A percentile compares a stretch with the other conserved stretches of the same genome.
Conservation (phyloP, 495 filamentous ascomycete genomes). For the Aspergillus diversus region DNA sequence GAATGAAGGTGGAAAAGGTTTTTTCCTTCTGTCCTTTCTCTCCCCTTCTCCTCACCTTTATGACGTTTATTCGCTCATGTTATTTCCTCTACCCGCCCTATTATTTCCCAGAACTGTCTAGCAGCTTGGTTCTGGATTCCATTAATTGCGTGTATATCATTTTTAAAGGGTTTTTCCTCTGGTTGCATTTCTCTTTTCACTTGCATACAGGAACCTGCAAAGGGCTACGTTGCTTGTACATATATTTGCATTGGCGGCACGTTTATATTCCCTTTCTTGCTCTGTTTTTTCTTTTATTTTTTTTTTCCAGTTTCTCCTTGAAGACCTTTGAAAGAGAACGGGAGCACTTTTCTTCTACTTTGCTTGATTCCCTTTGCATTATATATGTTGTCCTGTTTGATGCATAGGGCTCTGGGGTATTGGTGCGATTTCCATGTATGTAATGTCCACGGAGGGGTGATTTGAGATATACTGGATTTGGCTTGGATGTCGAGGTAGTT, state of each 20-base stretch:
- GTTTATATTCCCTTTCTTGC: slow-evolving; percentile 19
- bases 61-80: slow-evolving; percentile 3
- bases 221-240: slow-evolving; percentile 30
- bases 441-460: slow-evolving; percentile 21
- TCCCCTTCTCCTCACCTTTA: background rate
- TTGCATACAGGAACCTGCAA: slow-evolving; percentile 27
- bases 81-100: background rate
- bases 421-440: slow-evolving; percentile 25
- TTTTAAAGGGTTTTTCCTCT: slow-evolving; percentile 20
- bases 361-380: slow-evolving; percentile 21
- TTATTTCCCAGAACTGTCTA: background rate
- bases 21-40: background rate
- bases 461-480: slow-evolving; percentile 26
- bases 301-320: slow-evolving; percentile 12
- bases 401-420: slow-evolving; percentile 22
- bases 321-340: background rate
- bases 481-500: slow-evolving; percentile 3
- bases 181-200: slow-evolving; percentile 21
- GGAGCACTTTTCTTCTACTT: background rate
- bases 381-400: slow-evolving; percentile 25
- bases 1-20: background rate
- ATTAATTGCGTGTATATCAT: slow-evolving; percentile 33
- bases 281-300: slow-evolving; percentile 17
- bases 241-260: slow-evolving; percentile 36
- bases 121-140: slow-evolving; percentile 18